Evolutionary conservation across 2,329 filamentous ascomycete genomes (phyloP).

Genomic region (Xylariales sp.): DNA sequence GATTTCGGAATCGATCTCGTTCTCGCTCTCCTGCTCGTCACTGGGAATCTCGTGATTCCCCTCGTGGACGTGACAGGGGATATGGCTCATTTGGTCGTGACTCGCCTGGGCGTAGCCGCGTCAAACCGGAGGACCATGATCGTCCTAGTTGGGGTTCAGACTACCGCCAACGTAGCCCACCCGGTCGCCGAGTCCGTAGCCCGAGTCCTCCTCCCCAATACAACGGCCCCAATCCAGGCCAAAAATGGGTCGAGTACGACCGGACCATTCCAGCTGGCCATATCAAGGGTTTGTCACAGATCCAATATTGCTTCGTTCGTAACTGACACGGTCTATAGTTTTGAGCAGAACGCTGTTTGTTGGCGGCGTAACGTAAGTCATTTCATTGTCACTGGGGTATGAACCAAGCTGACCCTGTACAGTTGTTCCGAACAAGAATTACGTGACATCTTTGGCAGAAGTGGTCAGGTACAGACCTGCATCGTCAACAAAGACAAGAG

Average conservation of each 20-base stretch:
- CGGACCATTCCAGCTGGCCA: constrained; percentile 64
- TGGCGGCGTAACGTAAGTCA: constrained; percentile 80
- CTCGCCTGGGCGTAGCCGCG: constrained; percentile 56
- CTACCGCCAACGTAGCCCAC: constrained; percentile 86
- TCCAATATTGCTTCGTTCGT: background rate
- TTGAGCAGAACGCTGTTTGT: constrained; percentile 94
- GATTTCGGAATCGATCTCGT: constrained; percentile 61
- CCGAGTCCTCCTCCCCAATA: constrained; percentile 49
- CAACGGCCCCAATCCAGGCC: constrained; percentile 26
- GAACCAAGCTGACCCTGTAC: constrained; percentile 9
- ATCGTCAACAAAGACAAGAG: constrained; percentile 98
- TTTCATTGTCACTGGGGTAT: constrained; percentile 2
- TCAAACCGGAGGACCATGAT: too few species aligned
- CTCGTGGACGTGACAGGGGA: constrained; percentile 54
- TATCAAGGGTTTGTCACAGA: constrained; percentile 61
- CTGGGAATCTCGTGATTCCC: constrained; percentile 63
- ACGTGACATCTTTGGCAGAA: constrained; percentile 72
- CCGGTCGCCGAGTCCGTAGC: constrained; percentile 62
- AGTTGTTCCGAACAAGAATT: constrained; percentile 78
- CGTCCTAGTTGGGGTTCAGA: constrained; percentile 43
- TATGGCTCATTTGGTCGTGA: constrained; percentile 71
- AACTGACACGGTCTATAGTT: constrained; percentile 43
- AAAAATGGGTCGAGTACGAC: constrained; percentile 80
- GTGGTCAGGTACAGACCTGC: constrained; percentile 88
- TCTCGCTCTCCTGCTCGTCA: constrained; percentile 75